These are phyloP conservation scores for Trifolium subterraneum DNA, from an alignment of 306 rosid genomes.

Conservation along the genomic window DNA sequence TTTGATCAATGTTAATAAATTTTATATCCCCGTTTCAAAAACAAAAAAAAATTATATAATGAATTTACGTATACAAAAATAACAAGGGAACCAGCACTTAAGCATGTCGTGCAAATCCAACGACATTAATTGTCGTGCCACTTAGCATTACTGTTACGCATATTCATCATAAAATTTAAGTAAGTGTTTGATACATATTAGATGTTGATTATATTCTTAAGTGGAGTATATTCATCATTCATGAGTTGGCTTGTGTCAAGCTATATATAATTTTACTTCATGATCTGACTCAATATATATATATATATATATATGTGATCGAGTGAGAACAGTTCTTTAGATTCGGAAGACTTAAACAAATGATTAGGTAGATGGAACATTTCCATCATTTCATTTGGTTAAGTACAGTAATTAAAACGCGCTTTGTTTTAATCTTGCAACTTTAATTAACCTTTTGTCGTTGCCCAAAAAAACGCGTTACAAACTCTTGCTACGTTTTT, in stretches of 20 bases:
- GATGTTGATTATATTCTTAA: not conserved
- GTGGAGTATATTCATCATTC: no score
- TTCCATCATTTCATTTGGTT: constrained; percentile 54
- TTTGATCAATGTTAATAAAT: no score
- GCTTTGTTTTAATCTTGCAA: constrained; percentile 40
- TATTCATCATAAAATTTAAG: no score
- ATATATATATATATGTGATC: no score
- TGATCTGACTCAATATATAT: not conserved
- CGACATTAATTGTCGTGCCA: no score
- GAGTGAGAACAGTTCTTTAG: constrained; percentile 21
- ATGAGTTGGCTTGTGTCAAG: not conserved
- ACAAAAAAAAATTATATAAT: no score
- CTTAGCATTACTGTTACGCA: no score
- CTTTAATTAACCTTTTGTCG: constrained; percentile 19
- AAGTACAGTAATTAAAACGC: constrained; percentile 44
- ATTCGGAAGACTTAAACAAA: constrained; percentile 23
- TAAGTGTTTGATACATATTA: no score
- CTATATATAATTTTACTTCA: not conserved
- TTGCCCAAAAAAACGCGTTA: constrained; percentile 47
- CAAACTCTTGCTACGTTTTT: constrained; percentile 23
- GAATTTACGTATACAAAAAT: no score
- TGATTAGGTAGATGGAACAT: constrained; percentile 49
- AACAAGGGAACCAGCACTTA: no score
- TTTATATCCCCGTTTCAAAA: no score
- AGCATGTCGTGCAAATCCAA: no score